phyloP scores from a whole-genome alignment of 2,329 filamentous ascomycete genomes.

The Albifimbria verrucaria region DNA sequence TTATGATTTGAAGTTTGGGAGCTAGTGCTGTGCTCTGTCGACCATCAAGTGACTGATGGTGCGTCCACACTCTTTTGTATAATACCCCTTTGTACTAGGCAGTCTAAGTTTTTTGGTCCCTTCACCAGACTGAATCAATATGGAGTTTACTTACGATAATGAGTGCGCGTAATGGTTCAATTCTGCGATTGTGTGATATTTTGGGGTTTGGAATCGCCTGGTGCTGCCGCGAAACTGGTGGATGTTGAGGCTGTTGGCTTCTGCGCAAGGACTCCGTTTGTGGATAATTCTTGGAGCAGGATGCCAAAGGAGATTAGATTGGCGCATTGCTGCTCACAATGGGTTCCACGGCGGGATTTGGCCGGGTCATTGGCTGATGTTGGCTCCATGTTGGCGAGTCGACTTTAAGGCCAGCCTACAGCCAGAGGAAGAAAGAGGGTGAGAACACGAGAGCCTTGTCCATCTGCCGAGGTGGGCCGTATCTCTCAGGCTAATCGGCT shows the following conservation, averaged over 20 bases:
- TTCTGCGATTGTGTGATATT: too few relatives aligned
- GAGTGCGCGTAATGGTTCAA: too few relatives aligned
- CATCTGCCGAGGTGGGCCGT: too few relatives aligned
- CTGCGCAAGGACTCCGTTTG: slow-evolving; percentile 15
- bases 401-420: background rate
- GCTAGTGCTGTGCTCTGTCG: too few relatives aligned
- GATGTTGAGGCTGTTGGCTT: slow-evolving; percentile 3
- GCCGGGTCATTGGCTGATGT: background rate
- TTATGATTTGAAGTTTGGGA: too few relatives aligned
- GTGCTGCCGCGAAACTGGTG: slow-evolving; percentile 3
- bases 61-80: slow-evolving; percentile 20
- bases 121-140: too few relatives aligned
- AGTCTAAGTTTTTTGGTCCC: too few relatives aligned
- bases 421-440: too few relatives aligned
- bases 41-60: too few relatives aligned
- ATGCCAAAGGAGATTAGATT: slow-evolving; percentile 34
- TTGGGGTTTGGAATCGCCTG: slow-evolving; percentile 8
- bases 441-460: too few relatives aligned
- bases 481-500: too few relatives aligned
- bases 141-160: too few relatives aligned
- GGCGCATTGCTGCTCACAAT: slow-evolving; percentile 28
- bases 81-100: background rate
- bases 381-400: background rate
- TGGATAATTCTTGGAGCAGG: slow-evolving; percentile 29
- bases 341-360: background rate